Evolutionary conservation across 768 basidiomycete genomes (phyloP).

Genomic region (Psilocybe tampanensis): DNA sequence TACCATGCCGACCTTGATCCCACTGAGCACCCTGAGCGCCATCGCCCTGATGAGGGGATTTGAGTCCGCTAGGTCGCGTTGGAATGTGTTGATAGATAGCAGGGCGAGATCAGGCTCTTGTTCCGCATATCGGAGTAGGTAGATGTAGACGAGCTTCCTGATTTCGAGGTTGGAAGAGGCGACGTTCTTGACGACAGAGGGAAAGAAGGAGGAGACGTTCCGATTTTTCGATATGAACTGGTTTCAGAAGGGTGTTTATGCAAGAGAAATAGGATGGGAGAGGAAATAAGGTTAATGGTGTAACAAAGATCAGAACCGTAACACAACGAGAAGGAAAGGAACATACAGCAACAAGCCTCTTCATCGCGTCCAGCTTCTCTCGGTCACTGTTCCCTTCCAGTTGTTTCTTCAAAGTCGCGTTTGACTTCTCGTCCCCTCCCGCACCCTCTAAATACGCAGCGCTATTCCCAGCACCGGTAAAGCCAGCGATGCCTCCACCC

Average conservation of each 20-base stretch:
- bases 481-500: conserved; percentile 32
- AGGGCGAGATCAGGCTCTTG: conserved; percentile 94
- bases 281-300: neutral
- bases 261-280: neutral
- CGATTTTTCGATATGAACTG: conserved; percentile 93
- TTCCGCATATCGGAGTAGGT: conserved; percentile 91
- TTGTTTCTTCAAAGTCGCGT: conserved; percentile 79
- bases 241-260: neutral
- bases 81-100: conserved; percentile 97
- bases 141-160: conserved; percentile 97
- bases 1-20: conserved; percentile 90
- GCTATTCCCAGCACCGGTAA: conserved; percentile 39
- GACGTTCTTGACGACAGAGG: conserved; percentile 97
- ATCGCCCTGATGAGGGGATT: conserved; percentile 96
- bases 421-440: conserved; percentile 78
- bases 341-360: conserved; percentile 89
- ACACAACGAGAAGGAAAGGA: neutral
- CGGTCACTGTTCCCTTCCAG: conserved; percentile 87
- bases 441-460: conserved; percentile 66
- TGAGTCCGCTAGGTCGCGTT: conserved; percentile 90
- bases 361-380: conserved; percentile 95
- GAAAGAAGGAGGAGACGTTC: conserved; percentile 91
- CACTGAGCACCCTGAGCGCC: conserved; percentile 91
- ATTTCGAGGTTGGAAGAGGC: conserved; percentile 91
- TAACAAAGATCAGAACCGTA: neutral